phyloP scores from a whole-genome alignment of 148 eudicot species.

The Rhododendron vialii region DNA sequence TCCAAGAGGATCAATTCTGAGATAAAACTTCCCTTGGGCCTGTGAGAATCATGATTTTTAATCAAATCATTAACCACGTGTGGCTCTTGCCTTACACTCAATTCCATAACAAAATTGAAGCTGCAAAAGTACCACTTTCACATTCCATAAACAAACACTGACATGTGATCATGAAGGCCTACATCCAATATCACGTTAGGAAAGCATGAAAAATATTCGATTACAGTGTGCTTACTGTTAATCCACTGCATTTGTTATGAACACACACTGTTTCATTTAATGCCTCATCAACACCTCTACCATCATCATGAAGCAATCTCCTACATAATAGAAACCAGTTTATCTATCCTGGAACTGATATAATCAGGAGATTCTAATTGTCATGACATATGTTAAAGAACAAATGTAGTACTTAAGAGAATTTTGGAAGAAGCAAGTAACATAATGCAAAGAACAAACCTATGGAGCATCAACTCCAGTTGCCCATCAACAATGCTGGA shows the following conservation, averaged over 20 bases:
- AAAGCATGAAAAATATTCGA: not conserved
- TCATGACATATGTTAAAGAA: not conserved
- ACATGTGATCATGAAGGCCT: not conserved
- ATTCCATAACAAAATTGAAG: not conserved
- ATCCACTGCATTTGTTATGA: constrained; percentile 53
- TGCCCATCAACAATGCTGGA: constrained; percentile 90
- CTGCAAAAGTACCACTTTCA: not conserved
- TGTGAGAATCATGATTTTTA: constrained; percentile 17
- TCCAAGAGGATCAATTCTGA: constrained; percentile 72
- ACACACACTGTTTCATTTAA: constrained; percentile 84
- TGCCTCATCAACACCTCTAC: constrained; percentile 85
- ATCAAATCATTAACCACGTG: not conserved
- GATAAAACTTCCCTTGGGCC: constrained; percentile 80
- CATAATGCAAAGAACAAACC: constrained; percentile 35
- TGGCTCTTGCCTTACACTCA: not conserved
- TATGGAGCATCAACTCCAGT: constrained; percentile 92
- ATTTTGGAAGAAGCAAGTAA: not conserved
- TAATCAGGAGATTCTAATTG: not conserved
- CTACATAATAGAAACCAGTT: constrained; percentile 33
- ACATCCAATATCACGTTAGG: not conserved
- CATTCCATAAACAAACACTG: not conserved
- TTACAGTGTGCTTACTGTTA: constrained; percentile 48
- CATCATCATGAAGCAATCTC: constrained; percentile 84
- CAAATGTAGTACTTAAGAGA: not conserved
- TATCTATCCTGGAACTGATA: not conserved